These are phyloP conservation scores for Lentinula guzmanii DNA, from an alignment of 768 basidiomycete genomes.

Conservation along the genomic window DNA sequence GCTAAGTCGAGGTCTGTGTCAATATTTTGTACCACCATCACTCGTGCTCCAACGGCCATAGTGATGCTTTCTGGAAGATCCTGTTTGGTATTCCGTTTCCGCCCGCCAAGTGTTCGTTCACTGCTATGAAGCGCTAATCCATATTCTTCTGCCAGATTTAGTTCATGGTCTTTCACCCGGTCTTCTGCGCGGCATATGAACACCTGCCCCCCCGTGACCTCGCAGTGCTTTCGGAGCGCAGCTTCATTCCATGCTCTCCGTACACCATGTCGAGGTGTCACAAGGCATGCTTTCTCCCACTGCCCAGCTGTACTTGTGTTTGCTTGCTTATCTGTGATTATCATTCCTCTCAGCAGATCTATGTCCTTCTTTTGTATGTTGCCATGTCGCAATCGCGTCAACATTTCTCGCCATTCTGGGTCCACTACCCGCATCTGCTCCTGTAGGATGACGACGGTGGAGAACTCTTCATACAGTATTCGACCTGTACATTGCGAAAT, in stretches of 20 bases:
- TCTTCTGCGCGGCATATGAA: too few species aligned
- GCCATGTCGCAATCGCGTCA: not conserved
- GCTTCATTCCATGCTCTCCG: not conserved
- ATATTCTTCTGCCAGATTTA: too few species aligned
- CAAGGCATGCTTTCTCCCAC: not conserved
- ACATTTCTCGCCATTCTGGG: not conserved
- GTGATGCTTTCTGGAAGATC: constrained; percentile 12
- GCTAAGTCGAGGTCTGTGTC: constrained; percentile 29
- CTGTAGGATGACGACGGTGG: not conserved
- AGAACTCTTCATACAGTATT: not conserved
- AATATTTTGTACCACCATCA: constrained; percentile 19
- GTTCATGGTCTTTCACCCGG: too few species aligned
- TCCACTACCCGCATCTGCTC: not conserved
- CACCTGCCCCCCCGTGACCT: too few species aligned
- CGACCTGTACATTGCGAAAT: too few species aligned
- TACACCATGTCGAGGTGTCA: not conserved
- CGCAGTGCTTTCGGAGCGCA: not conserved
- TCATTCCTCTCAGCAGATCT: too few species aligned
- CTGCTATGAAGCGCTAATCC: too few species aligned
- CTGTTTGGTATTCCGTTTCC: too few species aligned
- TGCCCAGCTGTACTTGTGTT: not conserved
- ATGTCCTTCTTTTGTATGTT: not conserved
- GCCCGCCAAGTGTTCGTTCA: too few species aligned
- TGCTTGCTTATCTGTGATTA: not conserved
- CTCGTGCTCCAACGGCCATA: constrained; percentile 23